Conservation (phyloP, 2,329 filamentous ascomycete genomes). For the Niveomyces coronatus region DNA sequence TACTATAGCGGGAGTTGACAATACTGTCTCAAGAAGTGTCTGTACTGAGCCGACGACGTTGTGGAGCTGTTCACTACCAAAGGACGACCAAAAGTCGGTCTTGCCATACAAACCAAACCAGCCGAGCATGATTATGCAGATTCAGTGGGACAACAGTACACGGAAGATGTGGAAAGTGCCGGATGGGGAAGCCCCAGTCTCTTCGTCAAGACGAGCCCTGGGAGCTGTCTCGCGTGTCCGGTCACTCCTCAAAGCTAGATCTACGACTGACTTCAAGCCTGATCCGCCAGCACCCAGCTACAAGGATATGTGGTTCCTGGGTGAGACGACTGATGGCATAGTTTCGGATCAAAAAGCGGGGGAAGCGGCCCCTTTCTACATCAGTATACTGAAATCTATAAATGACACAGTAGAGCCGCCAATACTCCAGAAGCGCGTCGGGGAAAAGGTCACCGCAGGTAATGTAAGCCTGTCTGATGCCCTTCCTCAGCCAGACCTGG, state of each 20-base stretch:
- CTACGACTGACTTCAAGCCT: constrained; percentile 30
- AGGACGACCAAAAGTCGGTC: constrained; percentile 59
- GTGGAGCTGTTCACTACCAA: constrained; percentile 81
- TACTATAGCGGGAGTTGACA: constrained; percentile 65
- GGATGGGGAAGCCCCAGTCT: constrained; percentile 24
- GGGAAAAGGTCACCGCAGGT: constrained; percentile 10
- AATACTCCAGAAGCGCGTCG: constrained; percentile 16
- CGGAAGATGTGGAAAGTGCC: constrained; percentile 38
- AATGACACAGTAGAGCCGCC: constrained; percentile 22
- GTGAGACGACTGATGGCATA: constrained; percentile 73
- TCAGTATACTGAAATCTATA: constrained; percentile 53
- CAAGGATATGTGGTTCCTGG: constrained; percentile 69
- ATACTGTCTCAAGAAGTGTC: constrained; percentile 49
- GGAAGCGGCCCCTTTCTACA: constrained; percentile 81
- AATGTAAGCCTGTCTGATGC: constrained; percentile 24
- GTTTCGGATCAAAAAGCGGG: constrained; percentile 59
- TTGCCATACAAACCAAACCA: constrained; percentile 54
- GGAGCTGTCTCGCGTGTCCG: constrained; percentile 16
- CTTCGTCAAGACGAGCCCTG: constrained; percentile 17
- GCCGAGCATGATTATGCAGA: constrained; percentile 72
- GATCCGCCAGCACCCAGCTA: constrained; percentile 48
- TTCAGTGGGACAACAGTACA: constrained; percentile 58
- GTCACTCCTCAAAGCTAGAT: constrained; percentile 14
- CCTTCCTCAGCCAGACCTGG: constrained; percentile 54
- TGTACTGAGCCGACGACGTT: constrained; percentile 65